phyloP scores from a whole-genome alignment of 306 rosid species.

The Gastrolobium bilobum region DNA sequence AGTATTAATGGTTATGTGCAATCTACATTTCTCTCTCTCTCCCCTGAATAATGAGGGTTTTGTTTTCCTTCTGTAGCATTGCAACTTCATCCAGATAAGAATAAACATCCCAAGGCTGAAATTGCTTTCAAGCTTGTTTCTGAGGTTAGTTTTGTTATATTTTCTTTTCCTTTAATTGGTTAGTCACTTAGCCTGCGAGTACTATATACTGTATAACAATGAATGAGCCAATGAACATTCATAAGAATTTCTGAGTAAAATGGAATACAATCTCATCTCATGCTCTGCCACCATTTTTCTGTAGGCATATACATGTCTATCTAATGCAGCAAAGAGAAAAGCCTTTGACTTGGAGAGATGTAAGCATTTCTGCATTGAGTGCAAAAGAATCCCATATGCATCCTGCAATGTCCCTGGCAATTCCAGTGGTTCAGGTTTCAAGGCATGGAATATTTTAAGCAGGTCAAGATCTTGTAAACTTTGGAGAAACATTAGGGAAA shows the following conservation, averaged over 20 bases:
- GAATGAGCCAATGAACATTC: slow-evolving; percentile 7
- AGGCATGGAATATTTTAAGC: slow-evolving; percentile 54
- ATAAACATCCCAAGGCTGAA: slow-evolving; percentile 90
- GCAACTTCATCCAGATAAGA: slow-evolving; percentile 98
- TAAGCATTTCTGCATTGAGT: slow-evolving; percentile 74
- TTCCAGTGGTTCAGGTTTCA: slow-evolving; percentile 50
- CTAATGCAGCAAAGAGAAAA: slow-evolving; percentile 68
- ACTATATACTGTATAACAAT: neutral
- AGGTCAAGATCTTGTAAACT: slow-evolving; percentile 60
- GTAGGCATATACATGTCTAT: slow-evolving; percentile 84
- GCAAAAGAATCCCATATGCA: slow-evolving; percentile 68
- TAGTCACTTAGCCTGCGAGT: neutral
- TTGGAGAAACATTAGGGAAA: slow-evolving; percentile 60
- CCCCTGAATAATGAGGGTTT: slow-evolving; percentile 26
- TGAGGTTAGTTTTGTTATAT: slow-evolving; percentile 69
- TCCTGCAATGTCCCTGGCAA: slow-evolving; percentile 45
- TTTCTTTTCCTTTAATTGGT: neutral
- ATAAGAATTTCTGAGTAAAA: neutral
- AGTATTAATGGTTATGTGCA: neutral
- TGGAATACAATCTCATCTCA: slow-evolving; percentile 15
- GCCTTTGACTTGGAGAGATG: slow-evolving; percentile 76
- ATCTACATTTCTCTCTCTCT: slow-evolving; percentile 33
- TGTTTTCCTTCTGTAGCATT: slow-evolving; percentile 63
- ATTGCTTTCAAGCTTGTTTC: slow-evolving; percentile 96
- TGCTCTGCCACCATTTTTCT: slow-evolving; percentile 11